A percentile compares a stretch with the other conserved stretches of the same genome.
Conservation (phyloP, 2,329 filamentous ascomycete genomes). For the Scedosporium boydii region DNA sequence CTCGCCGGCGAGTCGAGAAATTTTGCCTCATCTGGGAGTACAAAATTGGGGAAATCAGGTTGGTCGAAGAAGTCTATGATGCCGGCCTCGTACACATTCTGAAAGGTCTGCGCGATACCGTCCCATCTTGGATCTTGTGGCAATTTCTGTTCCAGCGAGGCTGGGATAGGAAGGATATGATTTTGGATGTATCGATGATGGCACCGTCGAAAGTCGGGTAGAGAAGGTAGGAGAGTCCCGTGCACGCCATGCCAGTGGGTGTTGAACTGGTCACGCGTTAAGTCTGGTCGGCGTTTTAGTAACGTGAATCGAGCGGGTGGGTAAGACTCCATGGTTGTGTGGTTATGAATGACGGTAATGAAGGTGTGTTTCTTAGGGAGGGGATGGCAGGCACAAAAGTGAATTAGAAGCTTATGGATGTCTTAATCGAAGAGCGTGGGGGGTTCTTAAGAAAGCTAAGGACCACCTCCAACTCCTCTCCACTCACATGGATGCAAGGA, state of each 20-base stretch:
- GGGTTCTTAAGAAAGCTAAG: background rate
- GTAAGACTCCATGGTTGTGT: background rate
- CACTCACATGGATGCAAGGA: no score
- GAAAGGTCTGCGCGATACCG: background rate
- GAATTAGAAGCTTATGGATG: background rate
- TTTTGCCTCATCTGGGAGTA: background rate
- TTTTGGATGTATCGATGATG: background rate
- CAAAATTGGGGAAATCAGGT: background rate
- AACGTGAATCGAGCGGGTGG: background rate
- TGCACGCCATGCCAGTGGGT: background rate
- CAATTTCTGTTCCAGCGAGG: background rate
- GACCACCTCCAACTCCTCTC: no score
- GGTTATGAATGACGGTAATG: background rate
- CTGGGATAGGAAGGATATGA: background rate
- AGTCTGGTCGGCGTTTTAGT: background rate
- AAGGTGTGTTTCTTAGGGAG: background rate
- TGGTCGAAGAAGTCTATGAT: background rate
- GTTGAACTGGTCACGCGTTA: background rate
- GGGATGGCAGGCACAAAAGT: no score
- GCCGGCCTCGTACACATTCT: background rate
- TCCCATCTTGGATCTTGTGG: background rate
- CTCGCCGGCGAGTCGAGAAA: background rate
- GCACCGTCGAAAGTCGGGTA: background rate
- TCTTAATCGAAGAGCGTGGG: background rate
- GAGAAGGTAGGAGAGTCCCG: background rate